Evolutionary conservation across 2,329 filamentous ascomycete genomes (phyloP), one percentile per base, ranked within the genome.

Genomic region (Didymellaceae sp.): DNA sequence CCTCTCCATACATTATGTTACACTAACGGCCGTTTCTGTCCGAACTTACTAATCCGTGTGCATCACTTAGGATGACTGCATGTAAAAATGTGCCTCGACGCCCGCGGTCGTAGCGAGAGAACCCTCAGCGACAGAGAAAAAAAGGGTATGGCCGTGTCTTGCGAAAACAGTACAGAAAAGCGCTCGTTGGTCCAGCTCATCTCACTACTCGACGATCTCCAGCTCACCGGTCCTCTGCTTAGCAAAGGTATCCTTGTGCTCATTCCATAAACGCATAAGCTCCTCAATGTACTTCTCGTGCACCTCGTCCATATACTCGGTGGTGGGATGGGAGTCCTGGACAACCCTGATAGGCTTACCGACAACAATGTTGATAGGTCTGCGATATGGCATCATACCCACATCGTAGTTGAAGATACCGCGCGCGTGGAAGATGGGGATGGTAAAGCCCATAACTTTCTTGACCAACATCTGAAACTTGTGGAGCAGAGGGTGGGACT

Each of bases 321-420:
- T 83, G 18, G 87, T 82, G 1, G 93, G 89, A 54, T 86, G 84
- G 25, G 82, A 77, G 40, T 81, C 73, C 65, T 82, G 80, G 41
- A 82, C 76, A 5, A 96, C 87, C 55, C 80, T 78, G 54, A 97
- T 91, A 0, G 93, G 91, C 43, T 83, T 81, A 3, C 93, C 93
- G 11, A 96, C 89, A 10, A 99, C 92, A 38, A 97, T 85, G 68
- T 97, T 94, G 52, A 99, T 78, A 9, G 91, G 87, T 41, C 87
- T 81, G 10, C 94, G 86, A 72, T 97, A 97, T 0, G 94, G 94
- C 90, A 97, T 91, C 64, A 97, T 78, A 4, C 94, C 94, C 11
- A 97, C 90, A 71, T 99, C 94, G 70, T 99, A 97, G 74, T 99
- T 99, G 77, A 97, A 96, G 31, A 97, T 87, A 10, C 93, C 93